Evolutionary conservation across 2,329 filamentous ascomycete species (phyloP), one percentile per base, ranked within the genome.

Genomic region (Exophiala calicioides): DNA sequence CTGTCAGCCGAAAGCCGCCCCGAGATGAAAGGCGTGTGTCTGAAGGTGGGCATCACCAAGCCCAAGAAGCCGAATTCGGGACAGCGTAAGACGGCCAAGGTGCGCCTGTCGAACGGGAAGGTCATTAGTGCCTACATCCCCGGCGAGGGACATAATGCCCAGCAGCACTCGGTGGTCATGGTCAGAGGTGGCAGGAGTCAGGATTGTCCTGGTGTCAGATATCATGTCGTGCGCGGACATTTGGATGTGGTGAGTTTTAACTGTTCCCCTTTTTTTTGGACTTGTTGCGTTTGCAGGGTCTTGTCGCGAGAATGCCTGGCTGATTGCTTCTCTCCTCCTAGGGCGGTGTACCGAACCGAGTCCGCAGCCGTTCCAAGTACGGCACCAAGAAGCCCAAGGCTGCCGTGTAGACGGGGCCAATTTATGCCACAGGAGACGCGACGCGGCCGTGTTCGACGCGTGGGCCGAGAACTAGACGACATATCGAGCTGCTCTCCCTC

Each of bases 11-110:
- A 78, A 52, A 69, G 81, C 40, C 79, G 87, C 32, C 90, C 93
- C 3, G 81, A 86, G 64, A 84, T 95, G 72, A 97, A 97, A 76
- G 93, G 91, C 60, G 93, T 98, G 27, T 97, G 93, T 69, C 74
- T 98, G 56, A 90, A 94, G 67, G 93, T 97, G 51, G 90, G 88
- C 63, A 88, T 90, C 60, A 90, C 87, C 60, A 90, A 93, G 64
- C 93, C 93, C 46, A 98, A 98, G 83, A 98, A 98, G 73, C 93
- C 93, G 57, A 98, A 98, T 71, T 98, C 93, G 20, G 93, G 90
- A 45, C 90, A 97, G 77, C 79, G 93, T 55, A 98, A 98, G 77
- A 93, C 89, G 47, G 91, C 91, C 2, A 88, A 91, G 76, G 85
- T 98, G 15, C 79, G 90, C 59, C 75, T 98, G 65, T 93, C 87